These are phyloP conservation scores for Aspergillus sojae DNA, from an alignment of 2,329 filamentous ascomycete genomes.

Conservation along the genomic window DNA sequence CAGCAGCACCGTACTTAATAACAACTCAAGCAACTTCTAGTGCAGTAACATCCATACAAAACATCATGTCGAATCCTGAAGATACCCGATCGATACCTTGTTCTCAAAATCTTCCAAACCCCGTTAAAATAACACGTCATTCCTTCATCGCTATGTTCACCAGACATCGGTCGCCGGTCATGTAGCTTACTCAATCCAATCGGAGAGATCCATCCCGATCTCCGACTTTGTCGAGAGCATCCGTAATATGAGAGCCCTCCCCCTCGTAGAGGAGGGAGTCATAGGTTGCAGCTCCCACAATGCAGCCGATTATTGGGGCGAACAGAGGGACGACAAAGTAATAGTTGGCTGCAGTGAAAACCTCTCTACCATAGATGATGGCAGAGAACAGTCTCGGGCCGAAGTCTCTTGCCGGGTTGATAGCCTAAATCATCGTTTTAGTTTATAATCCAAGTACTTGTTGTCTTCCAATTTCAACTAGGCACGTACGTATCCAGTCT, in stretches of 20 bases:
- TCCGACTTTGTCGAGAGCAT: slow-evolving; percentile 28
- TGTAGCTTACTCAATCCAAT: slow-evolving; percentile 20
- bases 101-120: background rate
- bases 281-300: slow-evolving; percentile 31
- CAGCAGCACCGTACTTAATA: background rate
- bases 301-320: slow-evolving; percentile 30
- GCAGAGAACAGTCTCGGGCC: slow-evolving; percentile 35
- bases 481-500: slow-evolving; percentile 36
- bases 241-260: slow-evolving; percentile 33
- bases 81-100: background rate
- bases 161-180: background rate
- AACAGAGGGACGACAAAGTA: slow-evolving; percentile 35
- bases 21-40: background rate
- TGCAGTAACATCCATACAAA: background rate
- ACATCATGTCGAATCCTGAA: background rate
- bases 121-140: too few species aligned
- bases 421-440: slow-evolving; percentile 23
- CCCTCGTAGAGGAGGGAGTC: slow-evolving; percentile 32
- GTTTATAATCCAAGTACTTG: background rate
- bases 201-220: slow-evolving; percentile 25
- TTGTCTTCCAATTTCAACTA: background rate
- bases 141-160: background rate
- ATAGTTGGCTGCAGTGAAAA: slow-evolving; percentile 30
- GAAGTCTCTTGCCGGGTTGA: slow-evolving; percentile 36
- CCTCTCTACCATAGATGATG: slow-evolving; percentile 32